A percentile compares a stretch with the other conserved stretches of the same genome.
Conservation (phyloP, 352 stramenopile genomes). For the Phytophthora lateralis region DNA sequence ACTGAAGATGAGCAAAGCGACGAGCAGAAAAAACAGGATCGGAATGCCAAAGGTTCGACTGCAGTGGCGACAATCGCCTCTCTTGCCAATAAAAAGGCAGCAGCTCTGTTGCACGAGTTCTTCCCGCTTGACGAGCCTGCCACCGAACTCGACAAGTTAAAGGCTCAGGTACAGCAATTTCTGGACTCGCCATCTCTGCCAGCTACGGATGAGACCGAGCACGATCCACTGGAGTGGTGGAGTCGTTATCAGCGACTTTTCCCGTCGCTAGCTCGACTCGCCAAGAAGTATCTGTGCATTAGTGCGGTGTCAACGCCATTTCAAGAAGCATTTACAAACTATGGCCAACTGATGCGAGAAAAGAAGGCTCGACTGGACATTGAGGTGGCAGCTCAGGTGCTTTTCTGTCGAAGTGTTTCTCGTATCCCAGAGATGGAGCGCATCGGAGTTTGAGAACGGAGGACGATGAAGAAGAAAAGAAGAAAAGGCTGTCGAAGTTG, state of each 20-base stretch:
- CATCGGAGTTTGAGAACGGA: conserved; percentile 63
- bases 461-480: not conserved
- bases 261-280: conserved; percentile 66
- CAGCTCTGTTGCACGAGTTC: conserved; percentile 59
- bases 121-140: conserved; percentile 62
- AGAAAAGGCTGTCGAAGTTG: not conserved
- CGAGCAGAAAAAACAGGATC: conserved; percentile 32
- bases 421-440: conserved; percentile 85
- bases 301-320: conserved; percentile 77
- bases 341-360: conserved; percentile 76
- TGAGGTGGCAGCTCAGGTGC: conserved; percentile 74
- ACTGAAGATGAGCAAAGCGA: conserved; percentile 23
- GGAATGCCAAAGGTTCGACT: conserved; percentile 23
- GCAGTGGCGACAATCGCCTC: not conserved
- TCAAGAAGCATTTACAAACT: conserved; percentile 81
- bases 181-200: conserved; percentile 69
- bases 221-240: conserved; percentile 87
- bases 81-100: conserved; percentile 28
- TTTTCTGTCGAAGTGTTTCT: conserved; percentile 82
- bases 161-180: conserved; percentile 72
- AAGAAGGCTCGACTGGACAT: conserved; percentile 82
- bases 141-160: conserved; percentile 65
- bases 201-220: conserved; percentile 69
- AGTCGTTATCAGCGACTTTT: conserved; percentile 75
- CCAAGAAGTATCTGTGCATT: conserved; percentile 80